phyloP scores from a whole-genome alignment of 164 flowering plant species.

The Macadamia integrifolia region DNA sequence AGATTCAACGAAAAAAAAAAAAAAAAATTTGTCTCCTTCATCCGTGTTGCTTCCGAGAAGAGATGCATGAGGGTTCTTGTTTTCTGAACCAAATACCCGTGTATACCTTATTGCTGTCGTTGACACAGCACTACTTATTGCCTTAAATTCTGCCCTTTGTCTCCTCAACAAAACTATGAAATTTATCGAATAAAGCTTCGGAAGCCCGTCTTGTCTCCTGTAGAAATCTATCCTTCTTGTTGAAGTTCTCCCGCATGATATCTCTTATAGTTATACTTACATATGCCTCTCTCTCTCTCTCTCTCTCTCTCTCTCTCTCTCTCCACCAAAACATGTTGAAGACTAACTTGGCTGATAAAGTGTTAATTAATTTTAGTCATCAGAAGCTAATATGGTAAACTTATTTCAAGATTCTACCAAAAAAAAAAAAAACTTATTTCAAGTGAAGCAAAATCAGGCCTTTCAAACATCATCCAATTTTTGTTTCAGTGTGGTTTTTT shows the following conservation, averaged over 20 bases:
- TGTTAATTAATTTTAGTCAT: no score
- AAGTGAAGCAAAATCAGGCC: neutral
- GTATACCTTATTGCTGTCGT: constrained; percentile 39
- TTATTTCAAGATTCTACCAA: neutral
- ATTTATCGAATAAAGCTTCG: constrained; percentile 39
- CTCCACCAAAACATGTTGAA: neutral
- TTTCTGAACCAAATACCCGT: constrained; percentile 30
- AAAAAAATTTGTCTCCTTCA: constrained; percentile 4
- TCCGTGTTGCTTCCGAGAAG: constrained; percentile 15
- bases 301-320: neutral
- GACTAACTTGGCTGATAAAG: no score
- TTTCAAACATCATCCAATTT: neutral
- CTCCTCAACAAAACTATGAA: constrained; percentile 78
- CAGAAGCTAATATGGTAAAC: neutral
- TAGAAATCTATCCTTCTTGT: constrained; percentile 13
- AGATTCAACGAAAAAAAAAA: no score
- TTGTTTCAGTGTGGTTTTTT: no score
- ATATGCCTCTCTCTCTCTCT: neutral
- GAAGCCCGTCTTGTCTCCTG: constrained; percentile 33
- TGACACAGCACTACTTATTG: constrained; percentile 25
- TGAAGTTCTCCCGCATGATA: neutral
- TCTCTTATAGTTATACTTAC: neutral
- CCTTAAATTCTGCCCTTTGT: constrained; percentile 70
- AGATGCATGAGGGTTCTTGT: constrained; percentile 42
- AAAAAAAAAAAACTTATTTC: neutral